phyloP scores from a whole-genome alignment of 2,329 filamentous ascomycete genomes.

The Aspergillus sp. region DNA sequence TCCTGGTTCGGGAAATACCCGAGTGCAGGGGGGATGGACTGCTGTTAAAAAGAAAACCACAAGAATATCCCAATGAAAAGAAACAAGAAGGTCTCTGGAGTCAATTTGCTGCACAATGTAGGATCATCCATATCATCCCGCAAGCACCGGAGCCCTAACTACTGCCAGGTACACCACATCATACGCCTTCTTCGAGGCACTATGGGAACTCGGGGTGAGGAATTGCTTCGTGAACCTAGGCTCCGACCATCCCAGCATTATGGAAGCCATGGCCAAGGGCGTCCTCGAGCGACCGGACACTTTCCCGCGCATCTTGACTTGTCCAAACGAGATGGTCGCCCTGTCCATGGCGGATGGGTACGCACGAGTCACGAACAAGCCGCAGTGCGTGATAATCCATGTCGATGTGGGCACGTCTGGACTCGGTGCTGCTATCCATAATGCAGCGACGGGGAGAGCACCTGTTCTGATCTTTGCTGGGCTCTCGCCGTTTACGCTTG shows the following conservation, averaged over 20 bases:
- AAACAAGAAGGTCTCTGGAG: too few relatives aligned
- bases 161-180: constrained; percentile 61
- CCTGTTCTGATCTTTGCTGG: constrained; percentile 78
- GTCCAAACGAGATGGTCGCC: constrained; percentile 83
- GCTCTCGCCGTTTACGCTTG: constrained; percentile 71
- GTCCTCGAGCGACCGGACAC: constrained; percentile 63
- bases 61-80: too few relatives aligned
- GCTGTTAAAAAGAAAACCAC: too few relatives aligned
- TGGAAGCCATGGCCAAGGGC: constrained; percentile 77
- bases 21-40: too few relatives aligned
- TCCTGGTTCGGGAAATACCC: too few relatives aligned
- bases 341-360: constrained; percentile 83
- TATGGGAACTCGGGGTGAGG: constrained; percentile 53
- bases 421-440: constrained; percentile 75
- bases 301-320: constrained; percentile 74
- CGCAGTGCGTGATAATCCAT: constrained; percentile 76
- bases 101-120: too few relatives aligned
- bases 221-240: constrained; percentile 56
- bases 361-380: constrained; percentile 68
- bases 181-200: constrained; percentile 77
- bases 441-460: constrained; percentile 70
- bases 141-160: too few relatives aligned
- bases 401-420: constrained; percentile 84
- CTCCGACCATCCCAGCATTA: constrained; percentile 67
- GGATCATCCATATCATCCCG: too few relatives aligned